A percentile compares a stretch with the other conserved stretches of the same genome.
Conservation (phyloP, 208 protist species). For the Herpetomonas tarakana region DNA sequence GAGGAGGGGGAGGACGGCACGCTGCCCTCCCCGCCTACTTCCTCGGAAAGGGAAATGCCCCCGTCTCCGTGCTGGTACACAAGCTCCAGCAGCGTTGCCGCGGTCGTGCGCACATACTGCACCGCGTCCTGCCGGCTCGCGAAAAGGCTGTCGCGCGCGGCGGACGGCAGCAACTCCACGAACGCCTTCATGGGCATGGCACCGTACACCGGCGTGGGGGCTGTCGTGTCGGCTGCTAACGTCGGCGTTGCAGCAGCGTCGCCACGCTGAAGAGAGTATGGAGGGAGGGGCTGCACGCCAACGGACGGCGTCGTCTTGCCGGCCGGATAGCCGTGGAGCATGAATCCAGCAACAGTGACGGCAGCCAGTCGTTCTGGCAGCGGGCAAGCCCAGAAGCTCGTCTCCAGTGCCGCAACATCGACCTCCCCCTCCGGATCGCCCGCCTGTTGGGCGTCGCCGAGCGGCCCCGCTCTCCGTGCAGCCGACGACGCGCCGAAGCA, state of each 20-base stretch:
- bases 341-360: conserved; percentile 26
- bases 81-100: conserved; percentile 31
- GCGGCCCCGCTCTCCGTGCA: no score
- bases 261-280: no score
- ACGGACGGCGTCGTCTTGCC: no score
- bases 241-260: no score
- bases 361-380: conserved; percentile 48
- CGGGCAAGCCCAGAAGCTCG: conserved; percentile 22
- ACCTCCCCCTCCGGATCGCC: conserved; percentile 8
- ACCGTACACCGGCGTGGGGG: neutral
- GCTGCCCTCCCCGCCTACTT: no score
- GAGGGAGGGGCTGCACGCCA: no score
- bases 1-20: no score
- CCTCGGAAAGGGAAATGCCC: no score
- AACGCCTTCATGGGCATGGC: conserved; percentile 46
- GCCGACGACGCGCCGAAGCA: no score
- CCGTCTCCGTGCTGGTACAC: conserved; percentile 12
- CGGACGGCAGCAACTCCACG: conserved; percentile 39
- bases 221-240: neutral
- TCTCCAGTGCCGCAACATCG: neutral
- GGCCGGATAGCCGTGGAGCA: conserved; percentile 1
- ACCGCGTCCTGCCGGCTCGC: conserved; percentile 18
- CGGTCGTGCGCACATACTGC: conserved; percentile 18
- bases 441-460: no score
- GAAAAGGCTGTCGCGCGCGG: conserved; percentile 52